Base-by-base conservation (phyloP, 1,284 basidiomycete species). In the Marasmius fiardii region DNA sequence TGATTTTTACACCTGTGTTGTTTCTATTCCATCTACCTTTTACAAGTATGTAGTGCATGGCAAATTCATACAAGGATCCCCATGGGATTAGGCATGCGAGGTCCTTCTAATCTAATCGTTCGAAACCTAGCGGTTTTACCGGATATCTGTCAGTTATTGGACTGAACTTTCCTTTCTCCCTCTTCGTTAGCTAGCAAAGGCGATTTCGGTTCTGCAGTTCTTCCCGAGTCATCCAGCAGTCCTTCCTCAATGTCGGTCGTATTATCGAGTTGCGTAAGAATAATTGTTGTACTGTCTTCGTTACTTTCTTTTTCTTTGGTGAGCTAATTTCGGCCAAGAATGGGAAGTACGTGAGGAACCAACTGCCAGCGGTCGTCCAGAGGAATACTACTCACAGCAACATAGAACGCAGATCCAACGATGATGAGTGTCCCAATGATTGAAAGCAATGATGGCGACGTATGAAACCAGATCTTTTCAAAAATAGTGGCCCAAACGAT, bases 401-500 rank as follows among this genome's bases (percentile, higher is more conserved):
- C 78, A 60, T 82, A 88, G 8, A 83, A 64, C 6, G 85, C 85
- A n/a, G 79, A 78, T 1, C 74, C 63, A 35, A 86, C 67, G 56
- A 88, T 88, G 53, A 86, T 77, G 14, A 75, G 43, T 1, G 81
- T 83, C 2, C 86, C 86, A 5, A 80, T 60, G 5, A 82, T 63
- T 0, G 83, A 86, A 4, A 85, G 67, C n/a, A 70, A 56, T 1
- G 81, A 77, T 0, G 84, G 83, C 16, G 67, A 64, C 1, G 74
- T 72, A 14, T 20, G 73, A 68, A 88, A 86, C 64, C 86, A 81
- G n/a, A 84, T 70, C 6, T 76, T 73, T 65, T 88, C 83, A 16
- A 85, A 72, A 11, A 80, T 69, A 1, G 77, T 74, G 0, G 85
- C 82, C 61, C 85, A 88, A 12, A 88, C 74, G 41, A 88, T 79